Percentiles rank a stretch among this genome's conserved stretches.
Evolutionary conservation across 2,329 filamentous ascomycete species (phyloP).

Genomic region (Camillea tinctor): DNA sequence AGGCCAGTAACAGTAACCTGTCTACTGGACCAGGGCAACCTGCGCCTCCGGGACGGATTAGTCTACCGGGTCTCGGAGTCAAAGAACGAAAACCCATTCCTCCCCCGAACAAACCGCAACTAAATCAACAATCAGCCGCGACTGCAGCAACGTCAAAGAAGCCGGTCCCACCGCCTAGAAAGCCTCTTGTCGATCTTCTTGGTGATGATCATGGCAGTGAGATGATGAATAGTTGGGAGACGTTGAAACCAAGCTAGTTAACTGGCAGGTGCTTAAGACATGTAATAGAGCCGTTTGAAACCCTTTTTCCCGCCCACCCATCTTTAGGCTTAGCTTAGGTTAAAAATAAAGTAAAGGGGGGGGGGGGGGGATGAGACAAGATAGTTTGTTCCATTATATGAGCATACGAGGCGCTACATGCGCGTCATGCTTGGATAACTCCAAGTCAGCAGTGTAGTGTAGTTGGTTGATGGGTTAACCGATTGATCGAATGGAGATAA

Average conservation of each 20-base stretch:
- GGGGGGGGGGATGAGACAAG: too few species aligned
- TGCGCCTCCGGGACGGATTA: constrained; percentile 20
- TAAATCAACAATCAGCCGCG: constrained; percentile 16
- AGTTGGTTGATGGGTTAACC: too few species aligned
- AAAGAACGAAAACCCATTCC: constrained; percentile 29
- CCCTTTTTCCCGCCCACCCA: too few species aligned
- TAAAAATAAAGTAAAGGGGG: too few species aligned
- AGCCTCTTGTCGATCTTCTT: constrained; percentile 45
- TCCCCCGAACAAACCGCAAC: constrained; percentile 28
- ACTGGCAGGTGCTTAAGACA: too few species aligned
- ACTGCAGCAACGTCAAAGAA: constrained; percentile 13
- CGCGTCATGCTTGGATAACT: too few species aligned
- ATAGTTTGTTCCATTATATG: too few species aligned
- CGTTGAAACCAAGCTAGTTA: constrained; percentile 47
- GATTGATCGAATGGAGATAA: too few species aligned
- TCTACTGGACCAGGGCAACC: constrained; percentile 7
- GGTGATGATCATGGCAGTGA: constrained; percentile 44
- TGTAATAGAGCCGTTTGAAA: too few species aligned
- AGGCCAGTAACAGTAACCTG: constrained; percentile 1
- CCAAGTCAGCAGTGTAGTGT: too few species aligned
- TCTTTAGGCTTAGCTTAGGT: neutral
- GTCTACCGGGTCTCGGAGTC: constrained; percentile 28
- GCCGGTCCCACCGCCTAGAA: constrained; percentile 30
- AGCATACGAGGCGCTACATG: too few species aligned
- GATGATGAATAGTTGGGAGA: constrained; percentile 52